Conservation (phyloP, 2,329 filamentous ascomycete genomes). For the Herpotrichia juniperi region DNA sequence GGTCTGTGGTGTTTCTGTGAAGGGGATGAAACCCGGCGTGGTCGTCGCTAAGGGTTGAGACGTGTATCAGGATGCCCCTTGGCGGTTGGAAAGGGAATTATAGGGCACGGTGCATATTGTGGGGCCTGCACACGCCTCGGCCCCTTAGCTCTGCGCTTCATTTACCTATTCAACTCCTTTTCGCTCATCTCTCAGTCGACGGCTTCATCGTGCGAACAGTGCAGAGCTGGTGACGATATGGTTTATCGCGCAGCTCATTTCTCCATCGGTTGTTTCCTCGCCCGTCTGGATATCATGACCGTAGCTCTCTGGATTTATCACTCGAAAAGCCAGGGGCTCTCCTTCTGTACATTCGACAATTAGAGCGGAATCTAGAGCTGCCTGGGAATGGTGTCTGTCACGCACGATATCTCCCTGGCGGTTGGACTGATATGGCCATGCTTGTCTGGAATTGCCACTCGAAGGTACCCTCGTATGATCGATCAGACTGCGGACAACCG, state of each 20-base stretch:
- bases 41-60: conserved; percentile 26
- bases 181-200: not conserved
- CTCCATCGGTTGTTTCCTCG: too few relatives aligned
- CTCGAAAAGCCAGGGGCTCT: too few relatives aligned
- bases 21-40: conserved; percentile 41
- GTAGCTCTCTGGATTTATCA: too few relatives aligned
- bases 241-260: too few relatives aligned
- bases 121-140: not conserved
- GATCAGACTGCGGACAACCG: not conserved
- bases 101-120: conserved; percentile 15
- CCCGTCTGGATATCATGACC: too few relatives aligned
- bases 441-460: not conserved
- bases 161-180: not conserved
- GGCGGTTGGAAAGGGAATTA: not conserved
- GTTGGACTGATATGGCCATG: not conserved
- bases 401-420: not conserved
- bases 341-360: too few relatives aligned
- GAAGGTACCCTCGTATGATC: not conserved
- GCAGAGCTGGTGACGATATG: too few relatives aligned
- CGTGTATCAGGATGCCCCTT: conserved; percentile 23
- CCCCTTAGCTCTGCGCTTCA: conserved; percentile 1
- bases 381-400: too few relatives aligned
- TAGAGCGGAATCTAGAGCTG: too few relatives aligned
- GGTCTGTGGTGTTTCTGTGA: conserved; percentile 32
- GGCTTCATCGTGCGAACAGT: too few relatives aligned